Evolutionary conservation across 164 flowering plant species (phyloP), one percentile per base, ranked within the genome.

Genomic region (Magnolia sinica): DNA sequence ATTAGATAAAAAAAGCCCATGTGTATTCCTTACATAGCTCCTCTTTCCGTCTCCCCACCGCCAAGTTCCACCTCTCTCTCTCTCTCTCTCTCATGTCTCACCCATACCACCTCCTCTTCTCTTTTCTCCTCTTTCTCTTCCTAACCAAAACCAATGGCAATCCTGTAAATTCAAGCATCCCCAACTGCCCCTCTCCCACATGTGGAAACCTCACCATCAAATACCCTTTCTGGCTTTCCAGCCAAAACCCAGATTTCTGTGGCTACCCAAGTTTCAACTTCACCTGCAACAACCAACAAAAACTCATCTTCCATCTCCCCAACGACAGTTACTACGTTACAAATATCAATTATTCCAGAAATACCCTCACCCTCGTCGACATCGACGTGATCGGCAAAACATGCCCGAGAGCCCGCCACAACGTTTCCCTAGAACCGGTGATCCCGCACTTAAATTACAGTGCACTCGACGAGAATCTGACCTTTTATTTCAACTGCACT

Each of bases 241-340:
- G 27, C 7, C n/a, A 31, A 29, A 19, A 13, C 49, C 22, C 49
- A 19, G 1, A 16, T 4, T 61, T 31, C 58, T 74, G 76, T 74
- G 76, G 76, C 68, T 31, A n/a, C 24, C 69, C 68, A 63, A 68
- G 58, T 9, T 74, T 74, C 76, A 74, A 74, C n/a, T 29, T 64
- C 76, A 13, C 76, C 29, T 74, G 76, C 31, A 63, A 63, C 68
- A 74, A 19, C 76, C 49, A 27, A 13, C 11, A 45, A 3, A 68
- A 59, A n/a, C 69, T 50, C 69, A 74, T 31, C 18, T 65, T 65
- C 14, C 68, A 23, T 65, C 68, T 65, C 27, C 63, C 45, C 8
- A 24, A 20, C 66, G n/a, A 64, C 67, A 59, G 59, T 27, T 61
- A 73, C 22, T 73, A 58, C 27, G 75, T 61, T 10, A 73, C n/a